Percentiles rank a stretch among this genome's conserved stretches.
Evolutionary conservation across 768 basidiomycete species (phyloP).

Genomic region (Daedalea quercina): DNA sequence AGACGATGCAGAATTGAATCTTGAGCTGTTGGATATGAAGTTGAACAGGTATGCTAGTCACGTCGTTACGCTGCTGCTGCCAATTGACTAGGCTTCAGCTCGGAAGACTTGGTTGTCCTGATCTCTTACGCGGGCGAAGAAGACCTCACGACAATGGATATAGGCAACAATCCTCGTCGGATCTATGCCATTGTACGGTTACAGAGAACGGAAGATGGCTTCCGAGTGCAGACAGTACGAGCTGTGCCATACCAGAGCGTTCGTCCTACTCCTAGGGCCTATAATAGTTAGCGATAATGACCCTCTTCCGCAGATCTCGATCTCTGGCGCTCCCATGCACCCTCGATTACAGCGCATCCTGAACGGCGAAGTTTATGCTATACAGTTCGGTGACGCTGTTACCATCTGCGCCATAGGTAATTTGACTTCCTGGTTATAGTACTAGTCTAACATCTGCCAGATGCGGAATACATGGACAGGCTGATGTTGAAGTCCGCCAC

Average conservation of each 20-base stretch:
- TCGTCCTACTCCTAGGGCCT: constrained; percentile 20
- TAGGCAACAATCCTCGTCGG: constrained; percentile 41
- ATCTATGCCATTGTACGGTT: constrained; percentile 59
- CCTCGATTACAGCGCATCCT: constrained; percentile 57
- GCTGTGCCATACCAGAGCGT: constrained; percentile 76
- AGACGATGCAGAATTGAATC: constrained; percentile 47
- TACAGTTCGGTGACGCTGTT: constrained; percentile 75
- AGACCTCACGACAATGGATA: constrained; percentile 32
- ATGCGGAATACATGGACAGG: constrained; percentile 64
- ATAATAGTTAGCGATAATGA: not conserved
- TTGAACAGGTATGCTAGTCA: constrained; percentile 42
- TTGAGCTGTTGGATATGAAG: constrained; percentile 69
- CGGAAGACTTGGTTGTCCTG: constrained; percentile 51
- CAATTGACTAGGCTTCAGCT: constrained; percentile 22
- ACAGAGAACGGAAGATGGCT: constrained; percentile 31
- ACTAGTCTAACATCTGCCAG: constrained; percentile 26
- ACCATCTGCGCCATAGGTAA: constrained; percentile 64
- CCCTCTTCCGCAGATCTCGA: constrained; percentile 43
- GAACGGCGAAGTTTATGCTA: constrained; percentile 50
- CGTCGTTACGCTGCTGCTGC: constrained; percentile 10
- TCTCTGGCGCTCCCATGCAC: constrained; percentile 64
- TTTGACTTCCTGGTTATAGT: not conserved
- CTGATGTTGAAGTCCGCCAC: constrained; percentile 61
- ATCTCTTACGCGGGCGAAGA: constrained; percentile 63
- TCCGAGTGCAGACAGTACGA: constrained; percentile 42